Conservation (phyloP, 2,329 filamentous ascomycete species). For the Cladobotryum mycophilum region DNA sequence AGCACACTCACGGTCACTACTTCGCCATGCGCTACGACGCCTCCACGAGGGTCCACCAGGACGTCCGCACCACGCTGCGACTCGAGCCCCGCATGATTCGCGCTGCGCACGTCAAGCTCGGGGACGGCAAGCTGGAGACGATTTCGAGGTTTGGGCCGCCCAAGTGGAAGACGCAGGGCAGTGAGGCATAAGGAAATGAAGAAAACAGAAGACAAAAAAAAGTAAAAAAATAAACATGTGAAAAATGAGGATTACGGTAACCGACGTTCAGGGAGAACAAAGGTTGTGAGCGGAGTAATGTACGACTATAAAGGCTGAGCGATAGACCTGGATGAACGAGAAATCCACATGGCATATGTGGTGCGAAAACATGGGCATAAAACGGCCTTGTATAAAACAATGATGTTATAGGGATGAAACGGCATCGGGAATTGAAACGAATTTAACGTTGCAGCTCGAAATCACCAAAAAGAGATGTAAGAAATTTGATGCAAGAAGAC, state of each 20-base stretch:
- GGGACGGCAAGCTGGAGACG: conserved; percentile 52
- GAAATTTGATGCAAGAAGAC: too few relatives aligned
- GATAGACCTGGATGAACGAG: not conserved
- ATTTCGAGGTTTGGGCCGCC: conserved; percentile 44
- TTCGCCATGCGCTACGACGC: conserved; percentile 97
- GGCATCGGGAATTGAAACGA: too few relatives aligned
- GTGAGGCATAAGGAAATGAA: conserved; percentile 17
- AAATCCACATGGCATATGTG: not conserved
- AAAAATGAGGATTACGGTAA: not conserved
- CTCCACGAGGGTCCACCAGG: conserved; percentile 64
- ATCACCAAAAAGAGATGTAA: too few relatives aligned
- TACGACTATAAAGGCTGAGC: not conserved
- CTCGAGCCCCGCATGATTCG: conserved; percentile 89
- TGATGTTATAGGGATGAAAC: too few relatives aligned
- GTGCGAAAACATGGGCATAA: not conserved
- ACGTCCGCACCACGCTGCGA: conserved; percentile 67
- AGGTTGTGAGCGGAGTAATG: not conserved
- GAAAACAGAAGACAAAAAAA: not conserved
- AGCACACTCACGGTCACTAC: conserved; percentile 84
- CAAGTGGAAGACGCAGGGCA: conserved; percentile 39
- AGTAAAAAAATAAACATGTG: not conserved
- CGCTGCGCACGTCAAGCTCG: conserved; percentile 80
- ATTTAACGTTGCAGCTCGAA: too few relatives aligned
- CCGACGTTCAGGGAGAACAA: not conserved
- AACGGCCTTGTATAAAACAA: not conserved